A percentile compares a stretch with the other conserved stretches of the same genome.
Conservation (phyloP, 75 land plant genomes). For the Isoetes taiwanensis region DNA sequence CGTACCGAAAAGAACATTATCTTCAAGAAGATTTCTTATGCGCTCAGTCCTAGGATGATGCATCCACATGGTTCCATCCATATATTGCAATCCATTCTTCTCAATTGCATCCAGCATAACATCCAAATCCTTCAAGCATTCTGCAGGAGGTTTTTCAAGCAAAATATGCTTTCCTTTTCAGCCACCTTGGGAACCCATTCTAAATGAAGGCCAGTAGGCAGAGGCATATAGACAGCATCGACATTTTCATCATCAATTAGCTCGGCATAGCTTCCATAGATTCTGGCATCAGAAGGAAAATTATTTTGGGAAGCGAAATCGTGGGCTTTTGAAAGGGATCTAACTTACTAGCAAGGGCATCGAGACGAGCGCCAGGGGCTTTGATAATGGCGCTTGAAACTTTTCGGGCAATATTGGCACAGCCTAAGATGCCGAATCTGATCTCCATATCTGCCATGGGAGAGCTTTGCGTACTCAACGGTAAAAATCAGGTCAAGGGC, state of each 20-base stretch:
- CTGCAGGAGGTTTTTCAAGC: slow-evolving; percentile 68
- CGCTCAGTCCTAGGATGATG: slow-evolving; percentile 58
- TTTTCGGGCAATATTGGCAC: slow-evolving; percentile 62
- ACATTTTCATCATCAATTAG: slow-evolving; percentile 39
- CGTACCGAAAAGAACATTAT: slow-evolving; percentile 29
- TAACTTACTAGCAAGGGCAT: slow-evolving; percentile 40
- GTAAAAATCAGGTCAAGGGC: no score
- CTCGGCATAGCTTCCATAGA: slow-evolving; percentile 23
- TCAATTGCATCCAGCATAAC: slow-evolving; percentile 33
- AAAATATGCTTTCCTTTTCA: slow-evolving; percentile 57
- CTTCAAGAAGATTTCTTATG: slow-evolving; percentile 35
- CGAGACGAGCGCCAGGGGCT: slow-evolving; percentile 26
- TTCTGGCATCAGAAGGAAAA: slow-evolving; percentile 2
- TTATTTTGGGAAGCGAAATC: slow-evolving; percentile 22
- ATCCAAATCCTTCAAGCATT: slow-evolving; percentile 39
- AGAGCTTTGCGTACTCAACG: no score
- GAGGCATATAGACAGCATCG: slow-evolving; percentile 75
- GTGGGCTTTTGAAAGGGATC: slow-evolving; percentile 31
- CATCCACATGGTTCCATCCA: slow-evolving; percentile 92
- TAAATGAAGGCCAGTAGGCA: slow-evolving; percentile 54
- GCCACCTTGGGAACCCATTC: slow-evolving; percentile 55
- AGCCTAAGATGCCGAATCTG: slow-evolving; percentile 70
- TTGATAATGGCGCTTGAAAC: slow-evolving; percentile 36
- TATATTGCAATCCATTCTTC: slow-evolving; percentile 42
- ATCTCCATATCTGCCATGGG: no score